Conservation (phyloP, 108 stramenopile genomes). For the Mayamaea pseudoterrestris region DNA sequence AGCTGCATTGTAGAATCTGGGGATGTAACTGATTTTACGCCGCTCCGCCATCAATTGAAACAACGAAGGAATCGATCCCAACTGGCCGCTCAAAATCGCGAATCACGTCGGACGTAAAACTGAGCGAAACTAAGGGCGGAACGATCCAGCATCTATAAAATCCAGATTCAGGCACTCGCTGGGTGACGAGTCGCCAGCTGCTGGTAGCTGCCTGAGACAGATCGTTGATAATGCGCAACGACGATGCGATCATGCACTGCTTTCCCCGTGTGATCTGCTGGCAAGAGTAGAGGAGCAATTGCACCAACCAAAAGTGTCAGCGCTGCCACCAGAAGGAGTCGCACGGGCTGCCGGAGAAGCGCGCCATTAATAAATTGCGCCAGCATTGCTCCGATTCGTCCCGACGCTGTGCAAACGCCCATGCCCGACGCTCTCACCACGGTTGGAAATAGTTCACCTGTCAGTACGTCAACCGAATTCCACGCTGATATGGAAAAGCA, state of each 20-base stretch:
- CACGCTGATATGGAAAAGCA: conserved; percentile 54
- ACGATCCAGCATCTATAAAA: no score
- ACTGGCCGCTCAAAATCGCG: no score
- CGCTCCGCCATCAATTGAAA: no score
- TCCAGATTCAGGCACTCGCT: no score
- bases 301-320: conserved; percentile 43
- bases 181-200: no score
- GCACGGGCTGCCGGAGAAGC: conserved; percentile 25
- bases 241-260: conserved; percentile 9
- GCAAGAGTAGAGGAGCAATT: conserved; percentile 29
- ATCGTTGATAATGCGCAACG: background rate
- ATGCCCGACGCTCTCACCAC: conserved; percentile 54
- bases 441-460: conserved; percentile 67
- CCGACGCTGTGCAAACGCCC: conserved; percentile 66
- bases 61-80: no score
- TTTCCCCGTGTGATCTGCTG: conserved; percentile 22
- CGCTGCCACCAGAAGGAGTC: conserved; percentile 40
- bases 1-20: no score
- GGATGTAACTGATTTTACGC: no score
- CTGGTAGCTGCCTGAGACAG: no score
- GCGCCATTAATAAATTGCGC: conserved; percentile 61
- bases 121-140: no score
- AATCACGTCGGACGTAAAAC: no score
- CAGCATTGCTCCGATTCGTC: conserved; percentile 59
- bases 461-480: conserved; percentile 65